Percentiles rank a stretch among this genome's conserved stretches.
Conservation (phyloP, 257 asterid genomes). For the Orobanche coerulescens region DNA sequence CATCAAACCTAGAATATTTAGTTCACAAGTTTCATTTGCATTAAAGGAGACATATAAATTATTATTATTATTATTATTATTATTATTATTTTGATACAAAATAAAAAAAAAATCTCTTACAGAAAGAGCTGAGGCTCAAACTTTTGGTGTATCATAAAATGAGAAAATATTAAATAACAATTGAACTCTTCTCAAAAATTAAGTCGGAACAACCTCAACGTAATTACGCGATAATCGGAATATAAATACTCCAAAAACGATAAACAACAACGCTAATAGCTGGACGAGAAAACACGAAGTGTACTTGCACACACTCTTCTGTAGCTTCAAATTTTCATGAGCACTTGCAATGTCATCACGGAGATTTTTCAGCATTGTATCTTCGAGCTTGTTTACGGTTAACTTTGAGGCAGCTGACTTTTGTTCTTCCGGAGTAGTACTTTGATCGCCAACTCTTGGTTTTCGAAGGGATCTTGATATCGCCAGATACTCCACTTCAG, state of each 20-base stretch:
- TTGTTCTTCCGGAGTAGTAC: conserved; percentile 31
- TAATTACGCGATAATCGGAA: conserved; percentile 30
- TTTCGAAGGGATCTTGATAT: conserved; percentile 39
- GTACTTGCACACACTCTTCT: conserved; percentile 44
- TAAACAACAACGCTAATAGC: conserved; percentile 34
- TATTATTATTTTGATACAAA: no score
- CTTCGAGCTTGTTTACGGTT: conserved; percentile 33
- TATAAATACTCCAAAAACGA: conserved; percentile 31
- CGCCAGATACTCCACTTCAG: conserved; percentile 58
- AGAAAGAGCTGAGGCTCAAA: conserved; percentile 13
- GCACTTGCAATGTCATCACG: conserved; percentile 28
- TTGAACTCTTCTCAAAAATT: conserved; percentile 1
- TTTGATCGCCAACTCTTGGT: conserved; percentile 34
- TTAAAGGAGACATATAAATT: no score
- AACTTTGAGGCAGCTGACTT: conserved; percentile 29
- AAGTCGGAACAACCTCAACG: conserved; percentile 54
- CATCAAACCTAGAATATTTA: no score
- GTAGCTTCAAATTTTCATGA: conserved; percentile 40
- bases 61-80: no score
- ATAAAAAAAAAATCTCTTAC: not conserved
- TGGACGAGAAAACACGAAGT: conserved; percentile 42
- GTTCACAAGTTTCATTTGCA: no score
- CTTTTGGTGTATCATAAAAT: conserved; percentile 17
- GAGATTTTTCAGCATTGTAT: conserved; percentile 23
- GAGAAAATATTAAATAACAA: not conserved